Evolutionary conservation across 2,329 filamentous ascomycete genomes (phyloP), one percentile per base, ranked within the genome.

Genomic region (Colletotrichum sidae): DNA sequence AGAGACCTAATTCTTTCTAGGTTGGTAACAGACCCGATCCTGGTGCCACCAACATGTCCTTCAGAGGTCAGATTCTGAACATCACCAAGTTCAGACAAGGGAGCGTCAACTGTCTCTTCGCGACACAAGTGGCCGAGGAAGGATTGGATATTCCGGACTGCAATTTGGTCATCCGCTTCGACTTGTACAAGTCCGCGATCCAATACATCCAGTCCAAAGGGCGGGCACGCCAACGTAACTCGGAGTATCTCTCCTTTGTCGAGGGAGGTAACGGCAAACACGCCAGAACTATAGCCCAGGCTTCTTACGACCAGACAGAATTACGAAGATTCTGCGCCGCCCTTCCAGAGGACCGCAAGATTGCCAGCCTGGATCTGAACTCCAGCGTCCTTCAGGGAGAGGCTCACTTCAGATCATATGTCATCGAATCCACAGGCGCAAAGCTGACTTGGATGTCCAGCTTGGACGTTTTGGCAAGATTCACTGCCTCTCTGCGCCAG

Each of bases 201-300:
- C 92, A 97, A 73, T 98, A 97, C 74, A 90, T 98, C 17, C 96
- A 99, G 76, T 97, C 94, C 12, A 88, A 93, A 68, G 96, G 96
- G 0, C 88, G 96, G 58, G 96, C 96, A 11, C 87, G 96, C 44
- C 91, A 93, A 71, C 77, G 80, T 1, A 85, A 90, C 59, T 98
- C 96, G 0, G 89, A 86, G 68, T 97, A 95, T 75, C 86, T 94
- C 39, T 92, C 92, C 72, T 94, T 99, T 92, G 75, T 93, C 2
- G 94, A 98, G 73, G 73, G 77, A 1, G 86, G 84, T 8, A 97
- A 97, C 70, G 69, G 75, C 11, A 79, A 80, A 0, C 91, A 97
- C 54, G 70, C 75, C 2, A 77, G 83, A 42, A 80, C 81, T n/a
- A 74, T 92, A 2, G 76, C 81, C 9, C 86, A 92, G 69, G 88